Percentiles rank a stretch among this genome's conserved stretches.
Evolutionary conservation across 441 rosid species (phyloP).

Genomic region (Pelargonium fulgidum): DNA sequence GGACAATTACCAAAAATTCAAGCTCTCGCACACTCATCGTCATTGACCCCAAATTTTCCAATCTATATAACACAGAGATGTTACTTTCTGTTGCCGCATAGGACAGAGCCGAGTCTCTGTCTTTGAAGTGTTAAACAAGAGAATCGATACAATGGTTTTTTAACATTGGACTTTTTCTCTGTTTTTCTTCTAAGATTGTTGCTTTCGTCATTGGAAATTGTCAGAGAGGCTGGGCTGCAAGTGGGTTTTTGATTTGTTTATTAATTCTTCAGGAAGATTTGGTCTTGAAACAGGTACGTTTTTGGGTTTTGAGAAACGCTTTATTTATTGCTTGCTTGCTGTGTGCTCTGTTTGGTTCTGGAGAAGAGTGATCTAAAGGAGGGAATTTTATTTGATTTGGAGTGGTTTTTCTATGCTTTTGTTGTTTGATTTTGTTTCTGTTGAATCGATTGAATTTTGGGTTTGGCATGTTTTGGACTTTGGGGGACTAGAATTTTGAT

Average conservation of each 20-base stretch:
- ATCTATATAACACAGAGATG: too few relatives aligned
- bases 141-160: neutral
- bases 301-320: neutral
- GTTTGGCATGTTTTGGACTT: neutral
- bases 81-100: too few relatives aligned
- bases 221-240: neutral
- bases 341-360: neutral
- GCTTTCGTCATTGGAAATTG: neutral
- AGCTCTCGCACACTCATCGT: too few relatives aligned
- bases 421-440: neutral
- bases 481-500: neutral
- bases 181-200: neutral
- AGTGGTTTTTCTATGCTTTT: neutral
- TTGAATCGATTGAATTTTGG: neutral
- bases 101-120: neutral
- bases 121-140: neutral
- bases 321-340: too few relatives aligned
- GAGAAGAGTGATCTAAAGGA: neutral
- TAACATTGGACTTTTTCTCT: neutral
- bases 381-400: neutral
- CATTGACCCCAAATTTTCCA: too few relatives aligned
- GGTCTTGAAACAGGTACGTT: neutral
- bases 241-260: neutral
- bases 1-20: too few relatives aligned
- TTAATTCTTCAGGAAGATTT: neutral